Base-by-base conservation (phyloP, 352 stramenopile species). In the Phytopythium montanum region DNA sequence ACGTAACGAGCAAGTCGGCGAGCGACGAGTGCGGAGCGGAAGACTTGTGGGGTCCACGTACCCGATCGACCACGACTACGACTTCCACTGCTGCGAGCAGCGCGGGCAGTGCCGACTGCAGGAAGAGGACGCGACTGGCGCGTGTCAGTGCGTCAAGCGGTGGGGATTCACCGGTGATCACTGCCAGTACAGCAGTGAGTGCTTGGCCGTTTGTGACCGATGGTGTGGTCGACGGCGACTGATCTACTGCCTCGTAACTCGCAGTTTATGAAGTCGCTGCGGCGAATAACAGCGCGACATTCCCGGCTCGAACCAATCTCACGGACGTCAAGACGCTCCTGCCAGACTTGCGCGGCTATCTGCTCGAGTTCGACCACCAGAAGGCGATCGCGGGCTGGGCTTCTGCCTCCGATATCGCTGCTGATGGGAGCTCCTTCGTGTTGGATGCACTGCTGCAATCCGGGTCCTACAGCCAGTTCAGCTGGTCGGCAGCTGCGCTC, bases 21-120 rank as follows among this genome's bases (percentile, higher is more conserved):
- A 85, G 9, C 71, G 81, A 9, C 69, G 79, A 36, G 77, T 92
- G 36, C 68, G 81, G 57, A 90, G 79, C 48, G 81, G 81, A 7
- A 69, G 66, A 2, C 62, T 81, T n/a, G 69, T 88, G 23, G 81
- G 77, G 26, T 76, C 79, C 5, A 87, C 48, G 25, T 92, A 90
- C 36, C 79, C 81, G 18, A 85, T 87, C 55, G 79, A 90, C 64
- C 81, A 92, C 53, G 81, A 90, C 61, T 84, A 76, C 49, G 81
- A 90, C 59, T 66, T 62, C 50, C 59, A 83, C 28, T 92, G 81
- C 63, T 92, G 81, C 52, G 73, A 90, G 39, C 81, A 92, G 46
- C 66, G 77, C 3, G 81, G 81, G 0, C 51, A 60, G 10, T 92
- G 81, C 28, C 65, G 62, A 2, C 51, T 69, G 6, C 57, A 70